These are phyloP conservation scores for Leptomonas seymouri DNA, from an alignment of 208 protist species.

Conservation along the genomic window DNA sequence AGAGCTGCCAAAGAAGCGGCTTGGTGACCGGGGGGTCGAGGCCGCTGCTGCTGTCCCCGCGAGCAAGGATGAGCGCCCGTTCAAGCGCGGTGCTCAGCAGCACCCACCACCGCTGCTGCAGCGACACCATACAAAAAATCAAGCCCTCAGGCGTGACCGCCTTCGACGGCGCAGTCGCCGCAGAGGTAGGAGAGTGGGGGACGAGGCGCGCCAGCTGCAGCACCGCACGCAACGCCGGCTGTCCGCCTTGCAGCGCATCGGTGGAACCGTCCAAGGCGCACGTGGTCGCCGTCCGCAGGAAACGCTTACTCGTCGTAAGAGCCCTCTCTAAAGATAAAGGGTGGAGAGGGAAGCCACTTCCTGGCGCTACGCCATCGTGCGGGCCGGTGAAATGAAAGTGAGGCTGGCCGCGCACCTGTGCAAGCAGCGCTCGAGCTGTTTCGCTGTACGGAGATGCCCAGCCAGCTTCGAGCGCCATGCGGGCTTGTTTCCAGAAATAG, in stretches of 20 bases:
- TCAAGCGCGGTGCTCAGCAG: constrained; percentile 76
- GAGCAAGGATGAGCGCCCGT: constrained; percentile 51
- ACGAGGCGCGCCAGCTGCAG: constrained; percentile 63
- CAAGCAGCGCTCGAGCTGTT: constrained; percentile 26
- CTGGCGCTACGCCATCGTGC: constrained; percentile 6
- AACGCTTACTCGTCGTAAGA: constrained; percentile 50
- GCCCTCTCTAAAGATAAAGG: constrained; percentile 60
- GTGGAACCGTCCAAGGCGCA: constrained; percentile 71
- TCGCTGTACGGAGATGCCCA: constrained; percentile 39
- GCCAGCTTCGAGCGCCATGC: constrained; percentile 41
- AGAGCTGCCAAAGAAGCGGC: constrained; percentile 72
- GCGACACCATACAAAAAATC: constrained; percentile 85
- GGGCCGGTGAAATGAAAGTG: constrained; percentile 42
- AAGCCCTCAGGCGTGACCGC: constrained; percentile 70
- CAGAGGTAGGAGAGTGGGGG: constrained; percentile 18
- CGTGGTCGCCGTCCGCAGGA: constrained; percentile 58
- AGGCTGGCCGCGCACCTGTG: constrained; percentile 34
- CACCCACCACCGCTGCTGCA: constrained; percentile 88
- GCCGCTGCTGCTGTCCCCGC: background rate
- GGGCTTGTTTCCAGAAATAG: constrained; percentile 57
- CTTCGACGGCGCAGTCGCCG: background rate
- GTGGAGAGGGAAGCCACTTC: constrained; percentile 46
- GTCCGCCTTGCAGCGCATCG: constrained; percentile 34
- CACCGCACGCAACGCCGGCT: constrained; percentile 47
- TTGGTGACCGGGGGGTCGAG: constrained; percentile 28